phyloP scores from a whole-genome alignment of 1,139 yeast species.

The Pneumocystis oryctolagi region DNA sequence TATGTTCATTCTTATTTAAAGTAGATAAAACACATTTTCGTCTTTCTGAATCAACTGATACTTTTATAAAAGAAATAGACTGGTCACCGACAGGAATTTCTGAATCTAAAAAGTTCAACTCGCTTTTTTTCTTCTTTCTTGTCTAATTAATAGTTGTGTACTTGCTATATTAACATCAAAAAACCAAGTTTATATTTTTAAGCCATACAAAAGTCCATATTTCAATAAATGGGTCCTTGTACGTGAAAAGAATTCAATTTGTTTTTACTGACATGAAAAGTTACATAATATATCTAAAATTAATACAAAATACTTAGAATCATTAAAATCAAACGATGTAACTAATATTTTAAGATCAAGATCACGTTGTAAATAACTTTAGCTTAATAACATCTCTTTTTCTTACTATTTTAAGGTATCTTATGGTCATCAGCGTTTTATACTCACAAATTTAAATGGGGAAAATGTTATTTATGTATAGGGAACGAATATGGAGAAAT shows the following conservation, averaged over 20 bases:
- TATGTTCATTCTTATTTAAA: neutral
- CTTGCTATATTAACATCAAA: conserved; percentile 1
- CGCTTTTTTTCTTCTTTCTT: neutral
- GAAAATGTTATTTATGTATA: neutral
- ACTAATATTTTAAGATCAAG: neutral
- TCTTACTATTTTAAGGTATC: neutral
- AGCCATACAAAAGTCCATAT: neutral
- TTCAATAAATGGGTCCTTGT: neutral
- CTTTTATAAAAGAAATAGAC: neutral
- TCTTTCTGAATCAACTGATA: neutral
- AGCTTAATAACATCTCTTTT: neutral
- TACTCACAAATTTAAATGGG: neutral
- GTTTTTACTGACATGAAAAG: neutral
- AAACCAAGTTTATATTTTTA: neutral
- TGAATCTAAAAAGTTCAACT: neutral
- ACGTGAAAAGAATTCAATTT: neutral
- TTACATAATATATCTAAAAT: neutral
- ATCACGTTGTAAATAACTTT: neutral
- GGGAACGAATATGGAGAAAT: neutral
- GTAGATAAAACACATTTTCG: neutral
- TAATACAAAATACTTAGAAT: neutral
- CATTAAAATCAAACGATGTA: neutral
- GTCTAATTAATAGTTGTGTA: neutral
- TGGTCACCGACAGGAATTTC: neutral
- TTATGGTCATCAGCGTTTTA: neutral